Evolutionary conservation across 805 yeast species (phyloP).

Genomic region (Starmerella ratchasimensis): DNA sequence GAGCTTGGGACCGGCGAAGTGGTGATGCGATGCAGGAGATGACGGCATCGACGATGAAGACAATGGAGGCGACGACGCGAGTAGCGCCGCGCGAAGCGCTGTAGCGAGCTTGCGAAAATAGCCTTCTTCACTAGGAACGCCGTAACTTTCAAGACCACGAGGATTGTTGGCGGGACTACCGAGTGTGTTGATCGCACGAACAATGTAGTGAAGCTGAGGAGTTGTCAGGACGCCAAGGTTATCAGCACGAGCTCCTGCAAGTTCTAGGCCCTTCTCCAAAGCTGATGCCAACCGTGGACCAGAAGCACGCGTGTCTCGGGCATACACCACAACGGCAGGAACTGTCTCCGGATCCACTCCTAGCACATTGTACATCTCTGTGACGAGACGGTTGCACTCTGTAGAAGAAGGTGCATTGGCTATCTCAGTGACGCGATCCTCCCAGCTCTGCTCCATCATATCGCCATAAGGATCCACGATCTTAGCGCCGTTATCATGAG

Average conservation of each 20-base stretch:
- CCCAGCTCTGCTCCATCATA: slow-evolving; percentile 81
- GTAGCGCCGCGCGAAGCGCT: slow-evolving; percentile 34
- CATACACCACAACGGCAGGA: slow-evolving; percentile 44
- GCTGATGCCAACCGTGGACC: slow-evolving; percentile 53
- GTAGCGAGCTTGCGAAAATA: slow-evolving; percentile 51
- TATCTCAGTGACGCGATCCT: slow-evolving; percentile 56
- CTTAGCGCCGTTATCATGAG: slow-evolving; percentile 81
- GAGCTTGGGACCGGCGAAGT: slow-evolving; percentile 22
- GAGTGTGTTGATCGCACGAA: slow-evolving; percentile 54
- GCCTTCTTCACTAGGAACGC: slow-evolving; percentile 49
- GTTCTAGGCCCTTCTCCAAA: slow-evolving; percentile 46
- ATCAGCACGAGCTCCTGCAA: slow-evolving; percentile 33
- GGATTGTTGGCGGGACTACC: slow-evolving; percentile 19
- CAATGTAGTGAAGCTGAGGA: slow-evolving; percentile 85
- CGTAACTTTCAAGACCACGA: slow-evolving; percentile 33
- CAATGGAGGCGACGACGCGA: no score
- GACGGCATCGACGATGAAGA: no score
- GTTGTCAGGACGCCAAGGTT: slow-evolving; percentile 72
- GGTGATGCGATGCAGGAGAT: no score
- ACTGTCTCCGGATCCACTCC: slow-evolving; percentile 34
- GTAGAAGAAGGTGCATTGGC: slow-evolving; percentile 52
- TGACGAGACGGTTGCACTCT: slow-evolving; percentile 32
- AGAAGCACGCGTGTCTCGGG: slow-evolving; percentile 79
- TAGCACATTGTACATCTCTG: slow-evolving; percentile 29
- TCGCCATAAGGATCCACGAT: slow-evolving; percentile 88